Evolutionary conservation across 1,284 basidiomycete genomes (phyloP).

Genomic region (Spongispora temasekensis): DNA sequence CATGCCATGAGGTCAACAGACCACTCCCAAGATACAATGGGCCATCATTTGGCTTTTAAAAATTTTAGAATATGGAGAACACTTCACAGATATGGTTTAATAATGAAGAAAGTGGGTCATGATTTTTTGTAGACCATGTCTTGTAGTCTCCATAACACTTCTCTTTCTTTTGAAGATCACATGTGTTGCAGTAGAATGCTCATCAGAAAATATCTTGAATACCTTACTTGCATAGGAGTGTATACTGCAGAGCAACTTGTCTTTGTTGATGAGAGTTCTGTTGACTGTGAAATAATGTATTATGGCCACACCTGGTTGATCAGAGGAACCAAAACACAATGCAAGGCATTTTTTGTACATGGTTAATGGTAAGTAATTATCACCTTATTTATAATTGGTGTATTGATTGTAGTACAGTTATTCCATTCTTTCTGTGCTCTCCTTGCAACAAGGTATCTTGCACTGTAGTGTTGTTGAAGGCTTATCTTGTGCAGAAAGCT

Average conservation of each 20-base stretch:
- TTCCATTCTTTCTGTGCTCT: not conserved
- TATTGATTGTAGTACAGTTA: not conserved
- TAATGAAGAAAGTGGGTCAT: not conserved
- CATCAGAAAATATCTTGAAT: too few relatives aligned
- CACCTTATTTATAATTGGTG: not conserved
- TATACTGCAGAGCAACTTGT: too few relatives aligned
- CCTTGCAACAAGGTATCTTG: not conserved
- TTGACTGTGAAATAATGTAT: not conserved
- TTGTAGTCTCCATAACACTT: not conserved
- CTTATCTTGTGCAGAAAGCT: not conserved
- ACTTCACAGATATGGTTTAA: not conserved
- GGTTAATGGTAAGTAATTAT: not conserved
- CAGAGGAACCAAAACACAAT: not conserved
- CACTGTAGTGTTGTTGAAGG: not conserved
- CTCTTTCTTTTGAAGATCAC: too few relatives aligned
- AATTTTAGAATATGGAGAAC: not conserved
- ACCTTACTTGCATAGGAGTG: too few relatives aligned
- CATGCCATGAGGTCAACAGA: too few relatives aligned
- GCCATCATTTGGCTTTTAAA: too few relatives aligned
- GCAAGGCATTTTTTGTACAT: not conserved
- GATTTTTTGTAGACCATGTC: not conserved
- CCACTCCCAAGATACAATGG: too few relatives aligned
- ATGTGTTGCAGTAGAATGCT: too few relatives aligned
- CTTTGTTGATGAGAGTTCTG: too few relatives aligned
- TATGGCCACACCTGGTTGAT: not conserved